phyloP scores from a whole-genome alignment of 768 basidiomycete species.

The Kwoniella dejecticola region DNA sequence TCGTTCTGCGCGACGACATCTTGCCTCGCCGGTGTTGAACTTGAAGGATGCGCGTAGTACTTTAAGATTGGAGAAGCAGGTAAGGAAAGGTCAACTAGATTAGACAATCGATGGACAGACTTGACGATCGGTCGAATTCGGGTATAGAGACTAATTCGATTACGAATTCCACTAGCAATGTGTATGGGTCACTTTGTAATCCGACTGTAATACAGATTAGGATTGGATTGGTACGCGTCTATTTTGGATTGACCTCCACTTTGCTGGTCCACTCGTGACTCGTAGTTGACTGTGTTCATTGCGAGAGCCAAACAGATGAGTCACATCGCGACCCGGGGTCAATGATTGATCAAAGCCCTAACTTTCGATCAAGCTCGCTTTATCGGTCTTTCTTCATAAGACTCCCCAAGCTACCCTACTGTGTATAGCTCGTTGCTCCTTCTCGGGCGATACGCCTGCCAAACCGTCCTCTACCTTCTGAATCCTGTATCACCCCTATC shows the following conservation, averaged over 20 bases:
- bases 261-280: constrained; percentile 5
- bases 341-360: too few species aligned
- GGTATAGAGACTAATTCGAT: neutral
- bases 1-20: constrained; percentile 12
- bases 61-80: neutral
- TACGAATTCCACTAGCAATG: neutral
- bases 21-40: neutral
- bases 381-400: too few species aligned
- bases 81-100: neutral
- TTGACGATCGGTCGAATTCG: constrained; percentile 12
- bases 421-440: too few species aligned
- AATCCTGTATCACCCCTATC: too few species aligned
- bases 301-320: neutral
- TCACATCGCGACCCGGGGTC: too few species aligned
- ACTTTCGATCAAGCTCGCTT: too few species aligned
- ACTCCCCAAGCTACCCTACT: too few species aligned
- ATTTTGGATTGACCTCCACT: constrained; percentile 9
- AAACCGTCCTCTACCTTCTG: too few species aligned
- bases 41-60: too few species aligned
- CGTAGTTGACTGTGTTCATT: constrained; percentile 13
- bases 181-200: neutral
- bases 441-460: too few species aligned
- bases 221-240: neutral
- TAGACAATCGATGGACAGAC: neutral
- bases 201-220: constrained; percentile 11